These are phyloP conservation scores for Mortierella hygrophila DNA, from an alignment of 192 early-diverging fungal genomes.

Conservation along the genomic window DNA sequence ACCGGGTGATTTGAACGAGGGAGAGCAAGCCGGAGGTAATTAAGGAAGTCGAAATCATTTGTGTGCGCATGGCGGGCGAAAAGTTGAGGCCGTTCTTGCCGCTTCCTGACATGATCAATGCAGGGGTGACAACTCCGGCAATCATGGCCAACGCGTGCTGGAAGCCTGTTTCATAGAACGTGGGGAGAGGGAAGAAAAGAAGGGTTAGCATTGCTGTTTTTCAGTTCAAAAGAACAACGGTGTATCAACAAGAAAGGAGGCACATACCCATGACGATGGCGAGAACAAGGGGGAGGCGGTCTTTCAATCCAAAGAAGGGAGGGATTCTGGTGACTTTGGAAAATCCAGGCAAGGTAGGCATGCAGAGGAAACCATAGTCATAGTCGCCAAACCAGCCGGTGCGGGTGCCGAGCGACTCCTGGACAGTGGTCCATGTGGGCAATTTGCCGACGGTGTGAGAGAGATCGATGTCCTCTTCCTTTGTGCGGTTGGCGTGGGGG, in stretches of 20 bases:
- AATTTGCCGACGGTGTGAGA: slow-evolving; percentile 41
- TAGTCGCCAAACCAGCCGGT: slow-evolving; percentile 64
- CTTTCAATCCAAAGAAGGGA: slow-evolving; percentile 63
- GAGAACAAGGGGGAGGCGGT: slow-evolving; percentile 53
- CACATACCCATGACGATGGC: slow-evolving; percentile 58
- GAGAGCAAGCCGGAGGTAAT: slow-evolving; percentile 67
- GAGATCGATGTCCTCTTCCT: slow-evolving; percentile 50
- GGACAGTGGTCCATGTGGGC: slow-evolving; percentile 43
- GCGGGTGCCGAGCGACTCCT: slow-evolving; percentile 37
- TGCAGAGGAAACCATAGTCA: slow-evolving; percentile 63
- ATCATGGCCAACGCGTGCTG: slow-evolving; percentile 55
- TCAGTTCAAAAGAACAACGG: too few relatives aligned
- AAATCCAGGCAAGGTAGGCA: slow-evolving; percentile 57
- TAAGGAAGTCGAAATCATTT: slow-evolving; percentile 65
- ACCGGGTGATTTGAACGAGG: slow-evolving; percentile 67
- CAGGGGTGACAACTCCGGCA: slow-evolving; percentile 51
- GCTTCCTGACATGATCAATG: slow-evolving; percentile 48
- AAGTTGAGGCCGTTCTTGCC: slow-evolving; percentile 44
- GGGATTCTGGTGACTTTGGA: slow-evolving; percentile 37
- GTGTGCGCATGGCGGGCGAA: slow-evolving; percentile 29
- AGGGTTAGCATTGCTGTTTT: neutral
- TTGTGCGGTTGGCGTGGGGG: slow-evolving; percentile 47
- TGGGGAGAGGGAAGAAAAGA: neutral
- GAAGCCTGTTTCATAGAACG: slow-evolving; percentile 18
- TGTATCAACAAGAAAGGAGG: neutral